Evolutionary conservation across 169 alveolate genomes (phyloP).

Genomic region (Eimeria praecox): DNA sequence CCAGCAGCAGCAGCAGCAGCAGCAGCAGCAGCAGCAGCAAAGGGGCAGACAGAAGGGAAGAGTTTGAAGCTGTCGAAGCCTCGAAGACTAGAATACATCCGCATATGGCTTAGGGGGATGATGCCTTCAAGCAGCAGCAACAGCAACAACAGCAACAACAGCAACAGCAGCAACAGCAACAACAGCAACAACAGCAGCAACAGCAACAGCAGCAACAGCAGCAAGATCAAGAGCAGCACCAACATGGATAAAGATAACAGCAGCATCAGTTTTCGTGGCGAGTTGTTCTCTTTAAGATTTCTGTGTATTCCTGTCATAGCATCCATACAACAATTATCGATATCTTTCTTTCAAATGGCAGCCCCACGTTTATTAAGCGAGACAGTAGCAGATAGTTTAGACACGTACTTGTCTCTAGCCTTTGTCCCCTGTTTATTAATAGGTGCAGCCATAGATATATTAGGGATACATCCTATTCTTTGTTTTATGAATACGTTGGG

Average conservation of each 20-base stretch:
- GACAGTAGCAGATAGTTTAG: conserved; percentile 18
- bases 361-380: conserved; percentile 35
- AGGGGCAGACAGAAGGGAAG: background rate
- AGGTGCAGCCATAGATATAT: conserved; percentile 66
- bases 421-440: conserved; percentile 67
- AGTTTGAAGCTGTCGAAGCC: background rate
- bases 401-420: conserved; percentile 28
- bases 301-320: conserved; percentile 38
- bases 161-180: too few species aligned
- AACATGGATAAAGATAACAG: too few species aligned
- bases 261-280: background rate
- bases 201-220: conserved; percentile 20
- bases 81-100: background rate
- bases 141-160: conserved; percentile 17
- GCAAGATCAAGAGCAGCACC: background rate
- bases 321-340: conserved; percentile 44
- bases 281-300: background rate
- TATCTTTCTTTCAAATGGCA: conserved; percentile 49
- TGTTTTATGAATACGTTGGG: conserved; percentile 60
- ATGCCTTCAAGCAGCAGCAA: background rate
- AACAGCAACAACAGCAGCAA: too few species aligned
- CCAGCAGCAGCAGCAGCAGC: too few species aligned
- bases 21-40: background rate
- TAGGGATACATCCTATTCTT: conserved; percentile 55
- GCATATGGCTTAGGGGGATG: background rate